A percentile compares a stretch with the other conserved stretches of the same genome.
phyloP scores from a whole-genome alignment of 768 basidiomycete species.

The Pleurotus ostreatus region DNA sequence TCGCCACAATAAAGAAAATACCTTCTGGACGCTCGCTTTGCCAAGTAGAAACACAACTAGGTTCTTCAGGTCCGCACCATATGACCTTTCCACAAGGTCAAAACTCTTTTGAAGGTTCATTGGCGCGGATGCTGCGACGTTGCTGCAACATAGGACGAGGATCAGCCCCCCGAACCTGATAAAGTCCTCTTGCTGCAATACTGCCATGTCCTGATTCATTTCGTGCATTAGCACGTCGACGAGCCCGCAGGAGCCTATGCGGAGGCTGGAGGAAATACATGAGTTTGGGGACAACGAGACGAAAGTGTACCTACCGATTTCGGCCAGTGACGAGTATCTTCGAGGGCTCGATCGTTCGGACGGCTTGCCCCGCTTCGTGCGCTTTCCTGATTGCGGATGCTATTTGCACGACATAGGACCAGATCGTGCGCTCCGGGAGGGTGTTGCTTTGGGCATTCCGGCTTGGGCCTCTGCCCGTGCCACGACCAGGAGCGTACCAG shows the following conservation, averaged over 20 bases:
- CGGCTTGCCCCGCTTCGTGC: conserved; percentile 77
- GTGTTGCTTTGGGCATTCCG: neutral
- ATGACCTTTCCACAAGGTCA: conserved; percentile 68
- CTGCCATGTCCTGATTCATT: conserved; percentile 48
- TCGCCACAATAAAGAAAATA: conserved; percentile 13
- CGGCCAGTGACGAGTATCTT: conserved; percentile 88
- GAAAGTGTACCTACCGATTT: conserved; percentile 57
- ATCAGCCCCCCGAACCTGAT: conserved; percentile 82
- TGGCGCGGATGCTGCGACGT: conserved; percentile 50
- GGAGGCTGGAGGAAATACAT: conserved; percentile 46
- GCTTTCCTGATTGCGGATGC: conserved; percentile 82
- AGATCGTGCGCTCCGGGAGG: conserved; percentile 78
- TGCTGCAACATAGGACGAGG: conserved; percentile 74
- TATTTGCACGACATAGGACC: conserved; percentile 92
- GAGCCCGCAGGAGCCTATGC: conserved; percentile 84
- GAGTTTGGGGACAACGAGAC: neutral
- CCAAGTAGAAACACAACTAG: conserved; percentile 73
- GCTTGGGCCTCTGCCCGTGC: neutral
- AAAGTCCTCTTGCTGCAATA: conserved; percentile 81
- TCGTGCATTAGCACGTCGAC: conserved; percentile 84
- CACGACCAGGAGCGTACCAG: conserved; percentile 4
- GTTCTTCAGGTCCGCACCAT: conserved; percentile 80
- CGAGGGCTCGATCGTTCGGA: conserved; percentile 78
- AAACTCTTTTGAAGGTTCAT: conserved; percentile 69
- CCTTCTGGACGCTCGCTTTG: conserved; percentile 67